Percentiles rank a stretch among this genome's conserved stretches.
phyloP scores from a whole-genome alignment of 805 yeast species.

The Starmera quercuum region DNA sequence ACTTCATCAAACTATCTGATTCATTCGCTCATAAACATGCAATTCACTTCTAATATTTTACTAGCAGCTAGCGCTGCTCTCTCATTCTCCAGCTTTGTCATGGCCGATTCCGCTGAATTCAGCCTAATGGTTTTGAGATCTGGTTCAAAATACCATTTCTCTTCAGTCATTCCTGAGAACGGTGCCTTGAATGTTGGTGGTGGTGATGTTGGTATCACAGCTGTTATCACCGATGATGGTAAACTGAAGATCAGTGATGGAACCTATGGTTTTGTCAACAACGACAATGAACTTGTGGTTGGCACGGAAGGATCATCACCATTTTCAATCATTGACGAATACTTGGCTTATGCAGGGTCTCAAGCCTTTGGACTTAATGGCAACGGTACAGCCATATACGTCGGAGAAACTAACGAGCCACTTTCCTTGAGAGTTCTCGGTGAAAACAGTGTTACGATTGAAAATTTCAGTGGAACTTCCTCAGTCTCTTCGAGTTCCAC shows the following conservation, averaged over 20 bases:
- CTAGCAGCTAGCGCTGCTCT: conserved; percentile 8
- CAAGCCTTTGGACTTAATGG: conserved; percentile 32
- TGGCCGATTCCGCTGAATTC: conserved; percentile 29
- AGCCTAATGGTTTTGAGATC: conserved; percentile 28
- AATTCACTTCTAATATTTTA: too few relatives aligned
- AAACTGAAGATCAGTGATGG: conserved; percentile 21
- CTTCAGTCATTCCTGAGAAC: conserved; percentile 14
- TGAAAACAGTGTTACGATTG: conserved; percentile 16
- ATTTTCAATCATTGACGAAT: conserved; percentile 30
- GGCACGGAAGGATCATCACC: conserved; percentile 26
- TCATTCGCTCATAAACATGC: too few relatives aligned
- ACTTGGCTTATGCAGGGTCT: conserved; percentile 27
- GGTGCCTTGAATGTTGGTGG: conserved; percentile 13
- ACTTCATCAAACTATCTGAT: too few relatives aligned
- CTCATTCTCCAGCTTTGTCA: not conserved
- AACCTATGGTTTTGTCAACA: conserved; percentile 20
- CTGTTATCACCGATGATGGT: conserved; percentile 25
- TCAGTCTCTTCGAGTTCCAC: conserved; percentile 5
- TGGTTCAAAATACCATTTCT: conserved; percentile 26
- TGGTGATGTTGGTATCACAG: conserved; percentile 8
- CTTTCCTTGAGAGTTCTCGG: conserved; percentile 14
- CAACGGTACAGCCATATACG: conserved; percentile 6
- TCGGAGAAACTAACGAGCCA: conserved; percentile 7
- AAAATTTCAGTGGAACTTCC: conserved; percentile 12
- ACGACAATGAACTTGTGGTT: conserved; percentile 18